Conservation (phyloP, 1,284 basidiomycete species). For the Athelia sp. region DNA sequence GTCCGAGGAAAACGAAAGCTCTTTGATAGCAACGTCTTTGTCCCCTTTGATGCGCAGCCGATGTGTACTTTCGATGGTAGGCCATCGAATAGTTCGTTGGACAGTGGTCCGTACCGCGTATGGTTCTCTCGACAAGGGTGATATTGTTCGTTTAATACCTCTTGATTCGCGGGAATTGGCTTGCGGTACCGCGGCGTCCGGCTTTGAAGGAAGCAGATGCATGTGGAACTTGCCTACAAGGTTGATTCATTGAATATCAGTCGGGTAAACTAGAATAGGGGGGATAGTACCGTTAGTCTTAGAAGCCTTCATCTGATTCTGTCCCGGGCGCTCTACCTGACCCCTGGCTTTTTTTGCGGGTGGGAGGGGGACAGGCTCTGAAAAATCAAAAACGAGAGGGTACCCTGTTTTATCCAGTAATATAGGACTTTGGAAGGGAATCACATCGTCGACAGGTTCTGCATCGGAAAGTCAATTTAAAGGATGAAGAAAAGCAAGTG, state of each 20-base stretch:
- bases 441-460: no score
- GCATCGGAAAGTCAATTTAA: no score
- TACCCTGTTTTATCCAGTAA: background rate
- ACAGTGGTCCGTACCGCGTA: constrained; percentile 5
- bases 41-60: constrained; percentile 36
- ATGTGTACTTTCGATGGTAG: constrained; percentile 30
- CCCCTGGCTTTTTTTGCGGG: background rate
- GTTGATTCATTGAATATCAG: no score
- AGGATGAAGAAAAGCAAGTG: no score
- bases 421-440: background rate
- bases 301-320: no score
- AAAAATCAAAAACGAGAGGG: constrained; percentile 1
- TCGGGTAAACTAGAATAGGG: no score
- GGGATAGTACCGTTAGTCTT: no score
- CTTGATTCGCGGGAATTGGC: constrained; percentile 23
- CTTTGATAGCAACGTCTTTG: constrained; percentile 34
- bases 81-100: constrained; percentile 35
- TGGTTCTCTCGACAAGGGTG: constrained; percentile 15
- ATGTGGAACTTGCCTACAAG: no score
- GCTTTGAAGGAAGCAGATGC: no score
- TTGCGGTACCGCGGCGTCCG: constrained; percentile 4
- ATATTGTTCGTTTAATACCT: constrained; percentile 33
- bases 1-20: constrained; percentile 40
- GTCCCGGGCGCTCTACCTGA: no score
- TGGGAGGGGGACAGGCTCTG: background rate